Percentiles rank a stretch among this genome's conserved stretches.
phyloP scores from a whole-genome alignment of 2,329 filamentous ascomycete genomes.

The Penicillium sp. region DNA sequence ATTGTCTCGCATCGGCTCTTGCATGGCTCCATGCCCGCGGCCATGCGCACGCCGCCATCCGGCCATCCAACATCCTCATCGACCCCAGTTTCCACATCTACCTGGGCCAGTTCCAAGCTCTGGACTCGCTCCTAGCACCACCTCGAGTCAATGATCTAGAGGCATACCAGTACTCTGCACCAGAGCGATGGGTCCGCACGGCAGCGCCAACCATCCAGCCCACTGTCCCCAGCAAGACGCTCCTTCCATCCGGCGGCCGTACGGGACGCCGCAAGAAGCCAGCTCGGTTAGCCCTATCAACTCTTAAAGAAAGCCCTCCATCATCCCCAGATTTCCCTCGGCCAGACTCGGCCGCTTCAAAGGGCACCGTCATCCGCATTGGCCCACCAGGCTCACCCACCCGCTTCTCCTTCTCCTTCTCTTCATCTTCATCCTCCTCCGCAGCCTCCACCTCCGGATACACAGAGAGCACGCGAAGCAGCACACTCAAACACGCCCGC shows the following conservation, averaged over 20 bases:
- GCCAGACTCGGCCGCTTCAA: constrained; percentile 36
- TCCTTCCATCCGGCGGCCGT: constrained; percentile 46
- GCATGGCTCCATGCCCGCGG: constrained; percentile 59
- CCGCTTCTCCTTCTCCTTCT: constrained; percentile 35
- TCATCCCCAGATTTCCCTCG: constrained; percentile 26
- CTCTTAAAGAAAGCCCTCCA: constrained; percentile 27
- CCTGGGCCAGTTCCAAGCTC: constrained; percentile 59
- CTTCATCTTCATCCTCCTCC: constrained; percentile 36
- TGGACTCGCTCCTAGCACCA: constrained; percentile 56
- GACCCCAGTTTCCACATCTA: constrained; percentile 59
- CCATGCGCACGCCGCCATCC: constrained; percentile 58
- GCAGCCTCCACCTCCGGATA: constrained; percentile 5
- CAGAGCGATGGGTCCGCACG: constrained; percentile 54
- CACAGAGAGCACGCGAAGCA: constrained; percentile 1
- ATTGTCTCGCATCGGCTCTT: constrained; percentile 57
- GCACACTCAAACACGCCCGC: constrained; percentile 11
- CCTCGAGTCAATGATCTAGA: constrained; percentile 58
- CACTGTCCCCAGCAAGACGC: constrained; percentile 28
- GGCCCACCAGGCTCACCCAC: constrained; percentile 33
- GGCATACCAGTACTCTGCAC: constrained; percentile 60
- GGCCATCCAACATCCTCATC: constrained; percentile 62
- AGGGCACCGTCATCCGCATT: constrained; percentile 39
- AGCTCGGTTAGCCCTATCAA: constrained; percentile 21
- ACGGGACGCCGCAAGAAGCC: constrained; percentile 37
- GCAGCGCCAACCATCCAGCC: constrained; percentile 36